A percentile compares a stretch with the other conserved stretches of the same genome.
Conservation (phyloP, 106 monocot species). For the Vanilla planifolia region DNA sequence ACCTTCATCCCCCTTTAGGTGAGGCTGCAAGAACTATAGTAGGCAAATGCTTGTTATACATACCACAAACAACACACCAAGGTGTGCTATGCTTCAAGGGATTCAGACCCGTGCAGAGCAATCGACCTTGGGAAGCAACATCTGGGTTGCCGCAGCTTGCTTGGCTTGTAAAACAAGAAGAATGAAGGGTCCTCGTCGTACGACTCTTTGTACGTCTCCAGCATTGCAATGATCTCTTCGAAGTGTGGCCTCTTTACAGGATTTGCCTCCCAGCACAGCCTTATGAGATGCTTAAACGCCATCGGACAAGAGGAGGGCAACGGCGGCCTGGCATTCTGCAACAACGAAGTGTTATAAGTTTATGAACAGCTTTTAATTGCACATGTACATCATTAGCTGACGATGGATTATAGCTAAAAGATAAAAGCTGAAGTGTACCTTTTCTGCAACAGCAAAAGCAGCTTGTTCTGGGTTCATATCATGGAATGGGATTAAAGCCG, state of each 20-base stretch:
- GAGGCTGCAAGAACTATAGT: background rate
- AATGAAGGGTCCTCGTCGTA: slow-evolving; percentile 53
- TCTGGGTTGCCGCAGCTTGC: slow-evolving; percentile 20
- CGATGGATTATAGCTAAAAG: background rate
- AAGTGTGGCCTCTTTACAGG: slow-evolving; percentile 76
- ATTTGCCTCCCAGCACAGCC: slow-evolving; percentile 66
- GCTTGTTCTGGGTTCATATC: slow-evolving; percentile 96
- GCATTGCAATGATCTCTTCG: slow-evolving; percentile 61
- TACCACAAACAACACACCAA: background rate
- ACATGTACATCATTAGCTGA: no score
- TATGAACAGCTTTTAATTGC: background rate
- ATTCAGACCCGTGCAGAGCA: slow-evolving; percentile 15
- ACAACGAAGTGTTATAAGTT: background rate
- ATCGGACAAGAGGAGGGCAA: slow-evolving; percentile 55
- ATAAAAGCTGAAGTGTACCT: no score
- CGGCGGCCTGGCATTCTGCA: slow-evolving; percentile 79
- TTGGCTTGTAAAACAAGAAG: slow-evolving; percentile 53
- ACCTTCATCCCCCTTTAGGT: background rate
- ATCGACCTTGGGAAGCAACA: slow-evolving; percentile 40
- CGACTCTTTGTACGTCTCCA: slow-evolving; percentile 51
- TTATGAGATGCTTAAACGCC: slow-evolving; percentile 71
- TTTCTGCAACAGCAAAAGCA: slow-evolving; percentile 83
- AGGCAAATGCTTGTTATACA: background rate
- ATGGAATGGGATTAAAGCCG: slow-evolving; percentile 70
- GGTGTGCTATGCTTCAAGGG: slow-evolving; percentile 15